Evolutionary conservation across 2,329 filamentous ascomycete genomes (phyloP).

Genomic region (Ophiosphaerella herpotricha): DNA sequence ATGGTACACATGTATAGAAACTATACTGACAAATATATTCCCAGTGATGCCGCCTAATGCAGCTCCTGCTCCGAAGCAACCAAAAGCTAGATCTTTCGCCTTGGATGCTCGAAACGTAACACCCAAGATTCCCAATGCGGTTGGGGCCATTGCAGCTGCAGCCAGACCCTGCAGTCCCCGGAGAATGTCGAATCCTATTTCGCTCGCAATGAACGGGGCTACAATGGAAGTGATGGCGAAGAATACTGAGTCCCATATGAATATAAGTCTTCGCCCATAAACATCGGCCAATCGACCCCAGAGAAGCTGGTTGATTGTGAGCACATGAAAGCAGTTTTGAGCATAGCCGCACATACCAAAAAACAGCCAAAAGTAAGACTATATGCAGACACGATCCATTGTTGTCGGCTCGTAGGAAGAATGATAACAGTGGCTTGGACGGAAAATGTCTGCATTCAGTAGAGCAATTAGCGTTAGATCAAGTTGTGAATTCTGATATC

Average conservation of each 20-base stretch:
- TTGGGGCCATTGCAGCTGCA: constrained; percentile 71
- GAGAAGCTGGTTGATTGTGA: constrained; percentile 50
- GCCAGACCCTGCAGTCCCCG: constrained; percentile 70
- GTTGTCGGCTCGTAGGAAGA: constrained; percentile 62
- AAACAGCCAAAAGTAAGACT: constrained; percentile 70
- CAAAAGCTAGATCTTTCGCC: constrained; percentile 72
- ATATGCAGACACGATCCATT: constrained; percentile 71
- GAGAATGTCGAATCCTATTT: constrained; percentile 70
- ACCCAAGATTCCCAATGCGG: constrained; percentile 71
- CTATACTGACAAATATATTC: constrained; percentile 56
- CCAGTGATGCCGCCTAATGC: constrained; percentile 68
- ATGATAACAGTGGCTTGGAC: constrained; percentile 66
- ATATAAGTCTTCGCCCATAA: constrained; percentile 68
- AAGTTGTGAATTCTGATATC: constrained; percentile 5
- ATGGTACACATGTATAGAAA: background rate
- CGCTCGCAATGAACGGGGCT: constrained; percentile 68
- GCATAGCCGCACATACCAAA: constrained; percentile 40
- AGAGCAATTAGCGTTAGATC: too few relatives aligned
- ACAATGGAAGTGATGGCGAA: constrained; percentile 62
- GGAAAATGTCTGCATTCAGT: constrained; percentile 55
- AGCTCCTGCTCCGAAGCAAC: constrained; percentile 58
- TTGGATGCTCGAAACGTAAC: constrained; percentile 69
- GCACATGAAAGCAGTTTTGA: background rate
- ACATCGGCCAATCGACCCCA: constrained; percentile 72
- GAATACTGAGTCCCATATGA: constrained; percentile 67